Conservation (phyloP, 2,329 filamentous ascomycete genomes). For the Keithomyces neogunnii region DNA sequence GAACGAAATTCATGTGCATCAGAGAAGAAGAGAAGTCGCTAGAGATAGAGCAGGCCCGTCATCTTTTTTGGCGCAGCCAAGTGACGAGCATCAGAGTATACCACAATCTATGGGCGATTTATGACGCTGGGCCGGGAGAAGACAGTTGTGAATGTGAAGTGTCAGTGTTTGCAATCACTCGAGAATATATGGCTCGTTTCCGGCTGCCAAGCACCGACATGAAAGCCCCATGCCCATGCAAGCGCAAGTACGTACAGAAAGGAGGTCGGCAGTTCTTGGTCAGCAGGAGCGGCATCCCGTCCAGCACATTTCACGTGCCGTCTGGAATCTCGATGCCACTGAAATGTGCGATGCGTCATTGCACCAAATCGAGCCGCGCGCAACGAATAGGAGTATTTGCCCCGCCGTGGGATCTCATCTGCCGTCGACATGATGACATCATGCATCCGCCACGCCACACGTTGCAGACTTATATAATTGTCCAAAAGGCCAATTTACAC, state of each 20-base stretch:
- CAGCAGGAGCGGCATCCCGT: too few relatives aligned
- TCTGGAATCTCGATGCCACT: not conserved
- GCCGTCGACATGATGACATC: conserved; percentile 8
- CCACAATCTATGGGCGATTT: not conserved
- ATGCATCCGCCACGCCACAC: not conserved
- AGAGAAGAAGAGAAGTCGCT: not conserved
- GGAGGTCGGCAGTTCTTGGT: too few relatives aligned
- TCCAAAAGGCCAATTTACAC: too few relatives aligned
- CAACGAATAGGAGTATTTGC: conserved; percentile 8
- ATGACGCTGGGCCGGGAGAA: not conserved
- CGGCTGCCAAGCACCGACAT: too few relatives aligned
- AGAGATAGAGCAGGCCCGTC: not conserved
- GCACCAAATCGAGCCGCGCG: not conserved
- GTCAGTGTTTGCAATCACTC: not conserved
- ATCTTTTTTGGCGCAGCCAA: not conserved
- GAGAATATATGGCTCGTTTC: too few relatives aligned
- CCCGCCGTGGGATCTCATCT: conserved; percentile 1
- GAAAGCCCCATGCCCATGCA: too few relatives aligned
- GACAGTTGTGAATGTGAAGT: not conserved
- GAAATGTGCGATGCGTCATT: conserved; percentile 2
- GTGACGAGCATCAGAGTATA: not conserved
- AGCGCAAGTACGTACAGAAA: too few relatives aligned
- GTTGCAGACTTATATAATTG: too few relatives aligned
- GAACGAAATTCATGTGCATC: not conserved
- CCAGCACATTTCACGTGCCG: too few relatives aligned